A percentile compares a stretch with the other conserved stretches of the same genome.
phyloP scores from a whole-genome alignment of 306 rosid genomes.

The Prosopis cineraria region DNA sequence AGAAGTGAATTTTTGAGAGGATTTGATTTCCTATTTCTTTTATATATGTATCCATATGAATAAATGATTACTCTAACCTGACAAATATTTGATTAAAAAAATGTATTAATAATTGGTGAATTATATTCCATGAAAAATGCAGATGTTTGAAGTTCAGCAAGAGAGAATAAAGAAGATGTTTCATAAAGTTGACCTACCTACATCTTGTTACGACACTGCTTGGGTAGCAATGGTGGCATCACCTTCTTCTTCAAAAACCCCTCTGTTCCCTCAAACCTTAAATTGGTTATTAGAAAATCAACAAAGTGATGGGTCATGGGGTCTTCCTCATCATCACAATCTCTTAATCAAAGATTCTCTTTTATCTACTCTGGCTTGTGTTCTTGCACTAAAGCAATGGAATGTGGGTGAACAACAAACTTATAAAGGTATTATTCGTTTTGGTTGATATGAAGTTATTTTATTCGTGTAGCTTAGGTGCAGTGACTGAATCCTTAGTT shows the following conservation, averaged over 20 bases:
- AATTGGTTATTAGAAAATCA: constrained; percentile 74
- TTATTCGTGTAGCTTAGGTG: too few relatives aligned
- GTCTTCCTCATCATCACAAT: constrained; percentile 33
- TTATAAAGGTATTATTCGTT: neutral
- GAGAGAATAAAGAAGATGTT: constrained; percentile 1
- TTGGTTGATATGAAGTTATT: neutral
- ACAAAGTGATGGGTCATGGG: constrained; percentile 81
- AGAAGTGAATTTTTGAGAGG: too few relatives aligned
- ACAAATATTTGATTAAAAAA: neutral
- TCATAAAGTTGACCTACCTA: constrained; percentile 59
- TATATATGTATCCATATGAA: neutral
- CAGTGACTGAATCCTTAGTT: neutral
- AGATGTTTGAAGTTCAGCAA: neutral
- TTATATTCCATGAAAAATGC: constrained; percentile 45
- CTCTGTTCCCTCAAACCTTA: constrained; percentile 71
- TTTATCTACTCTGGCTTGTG: neutral
- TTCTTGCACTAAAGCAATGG: neutral
- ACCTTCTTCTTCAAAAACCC: constrained; percentile 48
- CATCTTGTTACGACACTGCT: constrained; percentile 85
- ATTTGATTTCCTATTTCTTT: too few relatives aligned
- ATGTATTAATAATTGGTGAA: constrained; percentile 45
- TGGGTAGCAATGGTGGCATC: constrained; percentile 91
- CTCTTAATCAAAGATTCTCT: neutral
- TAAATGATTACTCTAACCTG: neutral
- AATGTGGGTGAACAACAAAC: neutral